These are phyloP conservation scores for Entomortierella lignicola DNA, from an alignment of 192 early-diverging fungal species.

Conservation along the genomic window DNA sequence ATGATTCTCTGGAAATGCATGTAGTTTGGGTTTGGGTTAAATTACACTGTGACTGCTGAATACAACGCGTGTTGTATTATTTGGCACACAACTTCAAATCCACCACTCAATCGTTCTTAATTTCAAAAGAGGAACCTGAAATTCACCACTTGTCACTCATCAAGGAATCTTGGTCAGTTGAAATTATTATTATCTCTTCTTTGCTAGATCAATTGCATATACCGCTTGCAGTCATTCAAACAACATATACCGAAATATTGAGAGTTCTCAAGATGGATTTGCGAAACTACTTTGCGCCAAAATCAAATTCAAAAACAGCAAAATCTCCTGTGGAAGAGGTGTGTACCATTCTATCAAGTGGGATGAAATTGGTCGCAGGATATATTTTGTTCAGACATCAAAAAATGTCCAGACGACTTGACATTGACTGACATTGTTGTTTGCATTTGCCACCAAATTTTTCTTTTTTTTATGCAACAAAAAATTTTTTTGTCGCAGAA, in stretches of 20 bases:
- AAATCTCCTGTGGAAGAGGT: conserved; percentile 8
- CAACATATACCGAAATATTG: neutral
- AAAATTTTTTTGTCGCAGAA: neutral
- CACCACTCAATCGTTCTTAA: too few relatives aligned
- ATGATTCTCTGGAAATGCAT: too few relatives aligned
- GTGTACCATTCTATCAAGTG: neutral
- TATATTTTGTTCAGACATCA: too few relatives aligned
- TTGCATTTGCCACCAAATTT: conserved; percentile 52
- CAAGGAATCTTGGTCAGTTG: neutral
- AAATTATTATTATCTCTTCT: neutral
- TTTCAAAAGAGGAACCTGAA: too few relatives aligned
- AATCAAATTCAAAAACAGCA: conserved; percentile 23
- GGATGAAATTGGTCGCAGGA: too few relatives aligned
- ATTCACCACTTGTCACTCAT: neutral
- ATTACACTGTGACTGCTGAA: too few relatives aligned
- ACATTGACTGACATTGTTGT: conserved; percentile 10
- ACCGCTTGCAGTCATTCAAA: neutral
- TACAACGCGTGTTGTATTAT: too few relatives aligned
- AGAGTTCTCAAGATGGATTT: conserved; percentile 32
- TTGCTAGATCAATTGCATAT: too few relatives aligned
- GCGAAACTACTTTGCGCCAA: conserved; percentile 35
- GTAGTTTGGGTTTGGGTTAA: too few relatives aligned
- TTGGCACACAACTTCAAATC: too few relatives aligned
- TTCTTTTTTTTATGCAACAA: neutral
- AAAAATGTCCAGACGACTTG: too few relatives aligned